Conservation (phyloP, 257 asterid species). For the Leptodermis oblonga region DNA sequence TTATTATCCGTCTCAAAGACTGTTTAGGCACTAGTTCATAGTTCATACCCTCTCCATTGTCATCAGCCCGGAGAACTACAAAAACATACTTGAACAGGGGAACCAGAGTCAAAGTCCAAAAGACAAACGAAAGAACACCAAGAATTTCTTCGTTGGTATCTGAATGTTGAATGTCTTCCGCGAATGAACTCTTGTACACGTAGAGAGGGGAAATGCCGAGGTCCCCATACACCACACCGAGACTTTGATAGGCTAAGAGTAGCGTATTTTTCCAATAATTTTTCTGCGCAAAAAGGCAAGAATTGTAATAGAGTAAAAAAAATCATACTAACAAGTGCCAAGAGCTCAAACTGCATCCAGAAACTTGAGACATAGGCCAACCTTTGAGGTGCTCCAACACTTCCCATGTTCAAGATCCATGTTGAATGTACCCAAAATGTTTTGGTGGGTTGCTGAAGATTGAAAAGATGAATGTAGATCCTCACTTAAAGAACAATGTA, state of each 20-base stretch:
- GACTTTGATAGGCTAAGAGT: conserved; percentile 90
- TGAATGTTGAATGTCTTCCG: conserved; percentile 92
- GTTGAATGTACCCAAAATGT: conserved; percentile 14
- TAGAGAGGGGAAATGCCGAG: conserved; percentile 97
- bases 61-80: conserved; percentile 88
- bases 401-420: conserved; percentile 68
- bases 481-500: conserved; percentile 26
- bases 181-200: conserved; percentile 93
- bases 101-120: conserved; percentile 90
- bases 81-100: conserved; percentile 90
- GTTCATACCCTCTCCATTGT: conserved; percentile 84
- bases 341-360: background rate
- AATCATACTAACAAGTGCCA: background rate
- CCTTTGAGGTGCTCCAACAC: conserved; percentile 68
- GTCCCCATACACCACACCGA: conserved; percentile 97
- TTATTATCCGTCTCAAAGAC: background rate
- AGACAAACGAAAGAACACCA: conserved; percentile 89
- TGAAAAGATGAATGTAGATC: conserved; percentile 24
- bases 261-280: conserved; percentile 74
- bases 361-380: conserved; percentile 23
- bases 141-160: conserved; percentile 92
- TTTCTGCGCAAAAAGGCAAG: conserved; percentile 36
- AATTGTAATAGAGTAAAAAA: conserved; percentile 8
- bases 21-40: background rate
- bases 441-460: conserved; percentile 19